Conservation (phyloP, 768 basidiomycete species). For the Calocybe indica region DNA sequence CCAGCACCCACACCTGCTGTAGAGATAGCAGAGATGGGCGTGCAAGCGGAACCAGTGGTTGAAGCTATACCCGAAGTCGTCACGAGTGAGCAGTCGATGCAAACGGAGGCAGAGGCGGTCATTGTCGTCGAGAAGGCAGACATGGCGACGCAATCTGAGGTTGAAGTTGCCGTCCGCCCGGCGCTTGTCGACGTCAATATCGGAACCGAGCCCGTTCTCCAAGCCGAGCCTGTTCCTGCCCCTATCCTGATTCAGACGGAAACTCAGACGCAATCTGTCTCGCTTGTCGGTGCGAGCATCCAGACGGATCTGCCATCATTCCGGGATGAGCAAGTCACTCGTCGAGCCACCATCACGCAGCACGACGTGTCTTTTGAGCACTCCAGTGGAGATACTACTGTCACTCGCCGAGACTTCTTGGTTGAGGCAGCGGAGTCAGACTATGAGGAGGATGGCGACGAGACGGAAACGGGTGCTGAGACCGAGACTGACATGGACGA, state of each 20-base stretch:
- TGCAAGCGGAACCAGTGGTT: constrained; percentile 32
- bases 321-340: constrained; percentile 13
- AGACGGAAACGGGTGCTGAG: constrained; percentile 64
- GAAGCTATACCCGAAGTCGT: constrained; percentile 12
- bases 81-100: constrained; percentile 33
- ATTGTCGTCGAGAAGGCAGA: constrained; percentile 32
- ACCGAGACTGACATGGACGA: constrained; percentile 67
- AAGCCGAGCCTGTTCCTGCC: constrained; percentile 7
- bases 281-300: constrained; percentile 22
- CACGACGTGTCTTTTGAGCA: constrained; percentile 29
- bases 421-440: constrained; percentile 23
- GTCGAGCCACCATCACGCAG: constrained; percentile 44
- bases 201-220: constrained; percentile 26
- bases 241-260: constrained; percentile 23
- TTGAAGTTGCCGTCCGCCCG: constrained; percentile 20
- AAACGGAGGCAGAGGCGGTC: constrained; percentile 40
- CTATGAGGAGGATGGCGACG: constrained; percentile 39
- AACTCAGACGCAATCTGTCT: constrained; percentile 22
- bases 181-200: constrained; percentile 21
- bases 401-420: constrained; percentile 30
- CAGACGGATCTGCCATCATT: constrained; percentile 25
- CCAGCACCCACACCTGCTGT: constrained; percentile 14
- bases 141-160: constrained; percentile 39
- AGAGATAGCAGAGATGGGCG: constrained; percentile 29
- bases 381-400: constrained; percentile 32